Evolutionary conservation across 2,329 filamentous ascomycete genomes (phyloP), one percentile per base, ranked within the genome.

Genomic region (Xylaria arbuscula): DNA sequence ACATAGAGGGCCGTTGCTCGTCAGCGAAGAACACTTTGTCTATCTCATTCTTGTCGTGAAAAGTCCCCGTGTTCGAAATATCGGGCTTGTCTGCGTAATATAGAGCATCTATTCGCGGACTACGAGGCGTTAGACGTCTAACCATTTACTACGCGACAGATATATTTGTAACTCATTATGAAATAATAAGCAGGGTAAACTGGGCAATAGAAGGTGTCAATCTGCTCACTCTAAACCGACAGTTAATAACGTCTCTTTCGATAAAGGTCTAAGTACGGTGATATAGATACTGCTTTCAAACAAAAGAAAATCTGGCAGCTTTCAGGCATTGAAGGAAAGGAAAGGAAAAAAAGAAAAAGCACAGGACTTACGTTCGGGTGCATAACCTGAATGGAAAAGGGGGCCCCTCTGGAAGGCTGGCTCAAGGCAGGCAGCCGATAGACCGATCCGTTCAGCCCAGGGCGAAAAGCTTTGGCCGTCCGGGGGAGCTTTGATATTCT

Each of bases 301-400:
- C 38, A 54, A n/a, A 17, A n/a, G 9, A 28, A 51, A 3, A 6
- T 10, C 50, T 13, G 28, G 17, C 6, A 22, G 28, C 28, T 40
- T 40, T 40, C 36, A 7, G 36, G 9, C 8, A 2, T 40, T 40
- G 8, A 10, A 40, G 36, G 36, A 40, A 40, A 40, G 36, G 36
- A 40, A 40, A 28, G 5, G 28, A 13, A 9, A 40, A 40, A 2
- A 2, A 40, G 2, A 7, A 40, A 36, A 36, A 9, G 13, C 2
- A 19, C 36, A 53, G 8, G 2, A 65, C 62, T 59, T 65, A 60
- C 55, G 55, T 59, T 65, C 62, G 1, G 55, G 47, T 28, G 34
- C 62, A 28, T 11, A 6, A 47, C 55, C 62, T n/a, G 62, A 60
- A 28, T 60, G 55, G 5, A n/a, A 24, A 36, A 36, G 0, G 1